Conservation (phyloP, 176 grass and related monocot genomes). For the Echinochloa phyllopogon region DNA sequence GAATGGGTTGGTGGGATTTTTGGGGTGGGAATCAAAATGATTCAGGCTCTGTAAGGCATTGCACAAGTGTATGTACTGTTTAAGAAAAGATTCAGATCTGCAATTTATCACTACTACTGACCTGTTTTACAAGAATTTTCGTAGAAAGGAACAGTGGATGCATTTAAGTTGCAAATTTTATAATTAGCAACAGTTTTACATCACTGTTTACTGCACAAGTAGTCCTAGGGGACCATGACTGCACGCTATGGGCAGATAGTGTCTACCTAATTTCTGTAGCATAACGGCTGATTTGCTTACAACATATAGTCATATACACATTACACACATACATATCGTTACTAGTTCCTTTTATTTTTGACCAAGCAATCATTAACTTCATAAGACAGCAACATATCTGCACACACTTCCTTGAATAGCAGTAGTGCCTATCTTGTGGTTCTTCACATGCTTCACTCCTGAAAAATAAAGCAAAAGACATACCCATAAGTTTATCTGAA, state of each 20-base stretch:
- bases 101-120: neutral
- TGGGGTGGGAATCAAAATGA: neutral
- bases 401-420: constrained; percentile 33
- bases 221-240: neutral
- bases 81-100: neutral
- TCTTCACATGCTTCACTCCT: constrained; percentile 45
- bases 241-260: constrained; percentile 15
- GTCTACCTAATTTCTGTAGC: constrained; percentile 5
- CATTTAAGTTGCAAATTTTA: constrained; percentile 1
- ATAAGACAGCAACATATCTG: constrained; percentile 20
- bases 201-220: constrained; percentile 21
- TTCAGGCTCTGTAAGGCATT: neutral
- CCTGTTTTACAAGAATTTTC: neutral
- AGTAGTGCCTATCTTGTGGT: constrained; percentile 6
- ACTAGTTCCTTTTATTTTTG: constrained; percentile 43
- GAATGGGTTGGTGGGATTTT: neutral
- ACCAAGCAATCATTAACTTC: constrained; percentile 25
- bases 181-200: constrained; percentile 42
- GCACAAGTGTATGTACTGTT: neutral
- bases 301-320: constrained; percentile 16
- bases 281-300: constrained; percentile 3
- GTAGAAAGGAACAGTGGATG: neutral
- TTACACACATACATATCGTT: neutral
- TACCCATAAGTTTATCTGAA: constrained; percentile 17
- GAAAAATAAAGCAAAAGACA: neutral